Base-by-base conservation (phyloP, 108 stramenopile genomes). In the Phaeodactylum tricornutum region DNA sequence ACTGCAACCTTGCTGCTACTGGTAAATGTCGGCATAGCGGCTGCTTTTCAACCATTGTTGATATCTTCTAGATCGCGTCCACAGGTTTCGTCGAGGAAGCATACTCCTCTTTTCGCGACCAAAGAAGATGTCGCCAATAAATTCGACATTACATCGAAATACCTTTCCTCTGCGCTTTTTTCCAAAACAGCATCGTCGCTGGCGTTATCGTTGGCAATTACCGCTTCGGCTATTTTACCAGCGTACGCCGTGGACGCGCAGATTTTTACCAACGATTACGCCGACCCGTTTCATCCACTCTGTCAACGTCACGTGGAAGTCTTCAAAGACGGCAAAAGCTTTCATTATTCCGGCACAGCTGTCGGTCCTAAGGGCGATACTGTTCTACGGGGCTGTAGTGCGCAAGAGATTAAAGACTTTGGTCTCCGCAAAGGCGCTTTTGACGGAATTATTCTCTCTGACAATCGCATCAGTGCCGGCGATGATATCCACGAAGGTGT, bases 401-500 rank as follows among this genome's bases (percentile, higher is more conserved):
- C 11, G 7, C 29, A 47, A 31, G 69, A 64, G 45, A 60, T 61
- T 2, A 32, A 53, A 29, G 25, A 48, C 19, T 64, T 43, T 54
- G 50, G 45, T 6, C 23, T 65, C 6, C 63, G 69, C 9, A 22
- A 16, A 15, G 50, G 44, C 8, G 36, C 28, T 15, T 64, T 61
- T 39, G 59, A 64, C 39, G 69, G 69, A 16, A 7, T n/a, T 1
- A 59, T 70, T 40, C 24, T 55, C 4, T 15, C 37, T 9, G 60
- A 39, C 11, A 20, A 51, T 6, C 42, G 33, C 14, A 57, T 57
- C 19, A 43, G 40, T 4, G 59, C 35, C 15, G 63, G 63, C 3
- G 69, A 71, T 49, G 69, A 64, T 6, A 65, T 61, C 12, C 66
- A 62, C 29, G 53, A 61, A 54, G 69, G 69, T 37, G 26, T 50